Base-by-base conservation (phyloP, 176 grass and related monocot species). In the Alloteropsis semialata region DNA sequence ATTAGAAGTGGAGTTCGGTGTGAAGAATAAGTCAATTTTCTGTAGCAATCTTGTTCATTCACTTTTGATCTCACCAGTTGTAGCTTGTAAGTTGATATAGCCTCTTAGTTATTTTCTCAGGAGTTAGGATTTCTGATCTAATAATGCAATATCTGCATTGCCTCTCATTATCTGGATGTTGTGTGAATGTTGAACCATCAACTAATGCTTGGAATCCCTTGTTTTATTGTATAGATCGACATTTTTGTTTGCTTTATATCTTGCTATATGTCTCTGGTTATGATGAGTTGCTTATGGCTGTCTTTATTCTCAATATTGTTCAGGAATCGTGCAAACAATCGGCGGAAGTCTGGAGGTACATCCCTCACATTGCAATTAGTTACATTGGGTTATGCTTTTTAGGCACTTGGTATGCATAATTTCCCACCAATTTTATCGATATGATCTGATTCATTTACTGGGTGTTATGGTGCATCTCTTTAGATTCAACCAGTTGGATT, bases 261-360 rank as follows among this genome's bases (percentile, higher is more conserved):
- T 62, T 76, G 44, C 10, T 85, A 44, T 21, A 46, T 77, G 5
- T 69, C 32, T 70, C 13, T 77, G 76, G 50, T 34, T 81, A 72
- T 37, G 44, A 48, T 55, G 0, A 73, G 8, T 76, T 85, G 55
- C 71, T 85, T 75, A 86, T 71, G 45, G 21, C 1, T 71, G 14
- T 86, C 15, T 85, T 84, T 85, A 64, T 39, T 84, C 73, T 71
- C 61, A 81, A 72, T 49, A 34, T 86, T 49, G 38, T 76, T 48
- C 78, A 90, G 88, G 88, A 90, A 82, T 78, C 88, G 88, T 33
- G 55, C 72, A 46, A 86, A 65, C 73, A 86, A 49, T 56, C 83
- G 88, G 57, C 83, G 78, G 29, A 90, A 90, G 57, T 63, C 88
- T 73, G 88, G 88, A 90, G 88, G 83, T 90, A 82, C 32, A 72